Evolutionary conservation across 345 rosid genomes (phyloP).

Genomic region (Zanthoxylum bungeanum): DNA sequence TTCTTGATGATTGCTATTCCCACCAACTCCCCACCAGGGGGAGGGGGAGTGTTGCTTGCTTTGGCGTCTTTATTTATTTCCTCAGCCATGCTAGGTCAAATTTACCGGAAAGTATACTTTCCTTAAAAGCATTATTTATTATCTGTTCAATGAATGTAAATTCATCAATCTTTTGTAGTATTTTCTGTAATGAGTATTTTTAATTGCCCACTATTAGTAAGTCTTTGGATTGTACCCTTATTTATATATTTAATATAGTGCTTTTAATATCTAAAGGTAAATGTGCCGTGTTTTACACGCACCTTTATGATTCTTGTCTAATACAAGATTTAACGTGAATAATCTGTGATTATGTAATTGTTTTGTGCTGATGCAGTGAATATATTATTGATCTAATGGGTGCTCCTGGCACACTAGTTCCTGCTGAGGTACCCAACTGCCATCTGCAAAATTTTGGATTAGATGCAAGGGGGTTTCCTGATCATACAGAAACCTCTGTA

Average conservation of each 20-base stretch:
- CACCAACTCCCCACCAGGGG: no score
- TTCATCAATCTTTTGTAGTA: neutral
- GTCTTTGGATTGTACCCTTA: neutral
- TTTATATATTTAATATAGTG: neutral
- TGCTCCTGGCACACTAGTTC: conserved; percentile 92
- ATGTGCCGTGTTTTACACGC: neutral
- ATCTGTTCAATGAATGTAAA: no score
- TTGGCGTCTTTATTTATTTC: conserved; percentile 1
- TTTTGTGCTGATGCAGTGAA: conserved; percentile 56
- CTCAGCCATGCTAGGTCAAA: neutral
- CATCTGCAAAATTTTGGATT: conserved; percentile 52
- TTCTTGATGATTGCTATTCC: neutral
- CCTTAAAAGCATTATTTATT: no score
- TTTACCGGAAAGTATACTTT: neutral
- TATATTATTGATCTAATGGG: conserved; percentile 96
- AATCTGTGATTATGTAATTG: conserved; percentile 18
- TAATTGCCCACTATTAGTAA: neutral
- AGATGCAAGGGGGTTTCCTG: conserved; percentile 43
- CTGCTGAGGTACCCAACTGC: conserved; percentile 81
- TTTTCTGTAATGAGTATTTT: neutral
- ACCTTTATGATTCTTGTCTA: conserved; percentile 9
- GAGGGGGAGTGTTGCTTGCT: no score
- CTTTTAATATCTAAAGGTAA: neutral
- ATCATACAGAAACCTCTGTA: conserved; percentile 31
- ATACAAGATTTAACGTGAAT: conserved; percentile 7